phyloP scores from a whole-genome alignment of 352 stramenopile species.

The Pythium graminicola region DNA sequence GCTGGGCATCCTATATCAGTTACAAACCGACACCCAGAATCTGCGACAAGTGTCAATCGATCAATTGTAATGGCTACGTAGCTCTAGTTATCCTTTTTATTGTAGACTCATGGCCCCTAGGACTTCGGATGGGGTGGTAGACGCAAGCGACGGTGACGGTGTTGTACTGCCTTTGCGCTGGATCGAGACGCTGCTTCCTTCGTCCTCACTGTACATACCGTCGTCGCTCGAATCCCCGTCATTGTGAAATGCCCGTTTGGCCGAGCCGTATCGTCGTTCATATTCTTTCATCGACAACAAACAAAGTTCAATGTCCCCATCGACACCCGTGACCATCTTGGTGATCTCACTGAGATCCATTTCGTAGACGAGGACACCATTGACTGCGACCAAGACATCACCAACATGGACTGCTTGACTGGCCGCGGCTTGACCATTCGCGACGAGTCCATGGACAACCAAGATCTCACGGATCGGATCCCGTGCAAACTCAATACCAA shows the following conservation, averaged over 20 bases:
- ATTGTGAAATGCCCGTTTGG: constrained; percentile 18
- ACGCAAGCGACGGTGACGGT: neutral
- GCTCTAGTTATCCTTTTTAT: too few relatives aligned
- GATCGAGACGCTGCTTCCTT: neutral
- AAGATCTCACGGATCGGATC: constrained; percentile 43
- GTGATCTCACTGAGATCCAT: constrained; percentile 71
- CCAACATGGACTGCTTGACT: constrained; percentile 50
- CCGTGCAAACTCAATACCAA: constrained; percentile 73
- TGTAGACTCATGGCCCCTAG: too few relatives aligned
- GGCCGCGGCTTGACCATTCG: constrained; percentile 55
- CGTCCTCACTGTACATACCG: neutral
- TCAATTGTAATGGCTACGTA: neutral
- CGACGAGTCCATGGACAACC: constrained; percentile 49
- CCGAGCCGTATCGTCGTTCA: constrained; percentile 47
- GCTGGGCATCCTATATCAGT: neutral
- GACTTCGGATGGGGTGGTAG: too few relatives aligned
- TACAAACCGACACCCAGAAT: neutral
- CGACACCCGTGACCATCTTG: constrained; percentile 60
- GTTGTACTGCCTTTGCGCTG: constrained; percentile 4
- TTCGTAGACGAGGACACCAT: constrained; percentile 73
- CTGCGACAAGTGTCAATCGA: constrained; percentile 5
- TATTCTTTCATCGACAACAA: constrained; percentile 75
- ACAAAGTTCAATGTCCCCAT: constrained; percentile 73
- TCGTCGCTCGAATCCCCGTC: constrained; percentile 17
- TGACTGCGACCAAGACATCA: constrained; percentile 75